Evolutionary conservation across 2,329 filamentous ascomycete species (phyloP).

Genomic region (Metarhizium album): DNA sequence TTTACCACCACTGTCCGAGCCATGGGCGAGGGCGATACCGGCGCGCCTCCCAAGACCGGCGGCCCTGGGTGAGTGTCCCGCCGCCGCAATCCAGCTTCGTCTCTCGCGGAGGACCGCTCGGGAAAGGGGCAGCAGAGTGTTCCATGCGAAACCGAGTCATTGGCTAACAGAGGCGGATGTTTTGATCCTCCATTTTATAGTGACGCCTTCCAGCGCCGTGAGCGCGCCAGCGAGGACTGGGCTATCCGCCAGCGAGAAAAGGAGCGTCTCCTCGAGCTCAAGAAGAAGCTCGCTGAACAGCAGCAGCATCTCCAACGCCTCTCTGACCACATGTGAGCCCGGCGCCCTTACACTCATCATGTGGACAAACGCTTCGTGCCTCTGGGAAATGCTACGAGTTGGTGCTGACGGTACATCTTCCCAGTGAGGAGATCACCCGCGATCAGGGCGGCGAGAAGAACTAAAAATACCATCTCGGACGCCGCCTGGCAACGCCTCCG

Average conservation of each 20-base stretch:
- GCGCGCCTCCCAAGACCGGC: slow-evolving; percentile 43
- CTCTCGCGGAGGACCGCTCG: background rate
- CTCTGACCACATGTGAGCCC: slow-evolving; percentile 65
- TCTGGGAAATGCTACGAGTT: background rate
- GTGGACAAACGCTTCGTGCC: background rate
- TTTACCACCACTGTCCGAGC: slow-evolving; percentile 53
- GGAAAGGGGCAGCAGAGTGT: no score
- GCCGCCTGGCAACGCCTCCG: background rate
- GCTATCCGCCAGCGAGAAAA: slow-evolving; percentile 81
- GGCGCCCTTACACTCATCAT: no score
- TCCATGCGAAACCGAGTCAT: background rate
- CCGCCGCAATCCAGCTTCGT: background rate
- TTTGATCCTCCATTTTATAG: slow-evolving; percentile 43
- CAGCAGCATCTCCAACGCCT: slow-evolving; percentile 76
- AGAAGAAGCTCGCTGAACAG: slow-evolving; percentile 64
- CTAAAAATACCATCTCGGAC: slow-evolving; percentile 24
- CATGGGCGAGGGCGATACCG: slow-evolving; percentile 63
- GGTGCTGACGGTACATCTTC: slow-evolving; percentile 3
- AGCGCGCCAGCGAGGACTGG: slow-evolving; percentile 75
- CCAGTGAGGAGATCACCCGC: slow-evolving; percentile 67
- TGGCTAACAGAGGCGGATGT: slow-evolving; percentile 1
- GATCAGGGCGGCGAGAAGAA: slow-evolving; percentile 58
- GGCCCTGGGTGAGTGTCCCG: slow-evolving; percentile 38
- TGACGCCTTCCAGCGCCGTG: slow-evolving; percentile 86
- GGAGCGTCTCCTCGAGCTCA: slow-evolving; percentile 75